Evolutionary conservation across 306 rosid species (phyloP).

Genomic region (Aeschynomene evenia): DNA sequence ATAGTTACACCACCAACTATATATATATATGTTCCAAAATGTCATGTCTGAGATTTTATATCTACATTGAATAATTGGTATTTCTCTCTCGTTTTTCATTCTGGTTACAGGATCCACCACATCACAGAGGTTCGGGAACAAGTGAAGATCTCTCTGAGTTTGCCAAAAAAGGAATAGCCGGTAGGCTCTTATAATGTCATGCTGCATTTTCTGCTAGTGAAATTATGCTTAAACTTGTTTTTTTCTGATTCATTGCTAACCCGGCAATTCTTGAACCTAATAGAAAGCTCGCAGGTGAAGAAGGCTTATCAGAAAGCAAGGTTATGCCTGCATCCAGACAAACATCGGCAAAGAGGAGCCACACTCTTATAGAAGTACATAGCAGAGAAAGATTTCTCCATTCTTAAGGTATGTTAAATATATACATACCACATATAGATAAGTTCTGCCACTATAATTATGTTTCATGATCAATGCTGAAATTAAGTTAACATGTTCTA

Average conservation of each 20-base stretch:
- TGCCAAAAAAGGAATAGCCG: too few species aligned
- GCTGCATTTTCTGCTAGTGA: too few species aligned
- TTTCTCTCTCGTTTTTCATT: too few species aligned
- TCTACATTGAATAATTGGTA: too few species aligned
- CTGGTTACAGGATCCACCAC: too few species aligned
- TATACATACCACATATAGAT: background rate
- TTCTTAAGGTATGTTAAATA: slow-evolving; percentile 68
- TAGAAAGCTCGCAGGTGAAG: slow-evolving; percentile 68
- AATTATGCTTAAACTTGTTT: too few species aligned
- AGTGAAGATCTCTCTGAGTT: too few species aligned
- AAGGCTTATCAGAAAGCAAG: slow-evolving; percentile 91
- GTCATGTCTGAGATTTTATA: too few species aligned
- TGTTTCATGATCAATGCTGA: slow-evolving; percentile 4
- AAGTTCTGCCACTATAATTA: background rate
- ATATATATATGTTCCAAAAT: too few species aligned
- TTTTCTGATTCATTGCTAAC: too few species aligned
- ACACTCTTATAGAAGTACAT: slow-evolving; percentile 64
- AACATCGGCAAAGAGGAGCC: slow-evolving; percentile 91
- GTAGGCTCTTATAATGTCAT: too few species aligned
- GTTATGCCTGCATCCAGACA: slow-evolving; percentile 87
- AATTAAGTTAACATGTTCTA: background rate
- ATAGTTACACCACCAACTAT: background rate
- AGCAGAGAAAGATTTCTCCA: slow-evolving; percentile 70
- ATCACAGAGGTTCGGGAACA: too few species aligned
- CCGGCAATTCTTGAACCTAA: slow-evolving; percentile 57